A percentile compares a stretch with the other conserved stretches of the same genome.
Conservation (phyloP, 1,284 basidiomycete species). For the Ceratobasidium sp. region DNA sequence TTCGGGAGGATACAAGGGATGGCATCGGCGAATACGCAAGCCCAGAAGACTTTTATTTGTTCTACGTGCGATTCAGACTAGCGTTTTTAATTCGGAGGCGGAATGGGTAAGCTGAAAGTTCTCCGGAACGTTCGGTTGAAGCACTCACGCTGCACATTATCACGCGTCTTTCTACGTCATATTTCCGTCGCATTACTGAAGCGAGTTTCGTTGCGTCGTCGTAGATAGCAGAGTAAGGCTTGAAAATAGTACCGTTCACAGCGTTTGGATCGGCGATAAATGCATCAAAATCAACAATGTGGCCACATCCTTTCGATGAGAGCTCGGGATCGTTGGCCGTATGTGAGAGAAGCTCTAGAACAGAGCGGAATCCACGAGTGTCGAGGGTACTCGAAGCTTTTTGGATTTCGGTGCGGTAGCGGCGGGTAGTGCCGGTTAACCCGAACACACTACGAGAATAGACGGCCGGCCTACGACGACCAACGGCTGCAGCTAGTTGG, state of each 20-base stretch:
- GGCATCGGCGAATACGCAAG: background rate
- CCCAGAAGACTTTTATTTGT: slow-evolving; percentile 18
- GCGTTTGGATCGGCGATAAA: background rate
- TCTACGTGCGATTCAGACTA: slow-evolving; percentile 10
- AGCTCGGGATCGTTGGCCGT: background rate
- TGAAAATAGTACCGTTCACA: background rate
- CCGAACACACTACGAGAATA: no score
- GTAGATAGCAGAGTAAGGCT: background rate
- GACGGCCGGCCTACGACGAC: no score
- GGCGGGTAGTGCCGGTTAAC: no score
- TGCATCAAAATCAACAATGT: background rate
- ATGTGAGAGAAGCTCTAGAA: background rate
- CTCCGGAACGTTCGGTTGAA: no score
- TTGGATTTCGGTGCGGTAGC: no score
- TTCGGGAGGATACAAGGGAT: slow-evolving; percentile 17
- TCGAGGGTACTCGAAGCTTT: background rate
- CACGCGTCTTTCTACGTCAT: background rate
- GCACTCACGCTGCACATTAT: slow-evolving; percentile 12
- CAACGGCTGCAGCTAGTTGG: no score
- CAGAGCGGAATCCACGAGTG: slow-evolving; percentile 2
- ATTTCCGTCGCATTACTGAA: background rate
- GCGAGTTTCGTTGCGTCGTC: background rate
- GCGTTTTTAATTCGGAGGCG: no score
- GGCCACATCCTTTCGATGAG: slow-evolving; percentile 9
- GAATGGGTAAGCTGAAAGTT: no score